Conservation (phyloP, 2,329 filamentous ascomycete genomes). For the Fusarium pseudograminearum region DNA sequence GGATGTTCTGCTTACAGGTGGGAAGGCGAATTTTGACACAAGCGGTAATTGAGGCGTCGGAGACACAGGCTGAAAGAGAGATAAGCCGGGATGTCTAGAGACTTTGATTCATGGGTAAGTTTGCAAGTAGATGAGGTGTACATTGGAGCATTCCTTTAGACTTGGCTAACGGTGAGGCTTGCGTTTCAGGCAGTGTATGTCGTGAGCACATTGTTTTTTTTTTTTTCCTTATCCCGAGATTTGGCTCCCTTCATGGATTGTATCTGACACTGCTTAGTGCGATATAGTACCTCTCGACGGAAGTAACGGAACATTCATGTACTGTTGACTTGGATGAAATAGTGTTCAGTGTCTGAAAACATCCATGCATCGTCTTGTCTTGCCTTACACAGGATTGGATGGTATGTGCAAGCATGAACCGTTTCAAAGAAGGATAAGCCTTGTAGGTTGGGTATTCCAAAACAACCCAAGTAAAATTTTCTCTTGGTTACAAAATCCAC, state of each 20-base stretch:
- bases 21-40: conserved; percentile 11
- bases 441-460: conserved; percentile 8
- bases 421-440: conserved; percentile 30
- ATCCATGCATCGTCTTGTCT: conserved; percentile 19
- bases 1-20: conserved; percentile 27
- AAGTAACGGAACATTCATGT: background rate
- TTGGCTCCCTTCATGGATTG: background rate
- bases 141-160: conserved; percentile 1
- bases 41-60: conserved; percentile 40
- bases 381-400: conserved; percentile 30
- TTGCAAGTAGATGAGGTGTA: conserved; percentile 1
- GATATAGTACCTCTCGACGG: background rate
- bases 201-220: conserved; percentile 19
- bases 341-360: conserved; percentile 22
- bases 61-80: conserved; percentile 41
- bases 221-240: conserved; percentile 6
- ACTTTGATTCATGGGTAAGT: conserved; percentile 12
- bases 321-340: conserved; percentile 9
- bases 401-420: conserved; percentile 35
- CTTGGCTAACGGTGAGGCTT: conserved; percentile 33
- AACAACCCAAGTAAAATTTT: background rate
- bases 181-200: conserved; percentile 16
- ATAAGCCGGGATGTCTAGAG: conserved; percentile 21
- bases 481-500: background rate
- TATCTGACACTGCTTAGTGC: background rate